Percentiles rank a stretch among this genome's conserved stretches.
These are phyloP conservation scores for Aspergillus ellipticus DNA, from an alignment of 495 filamentous ascomycete species.

Conservation along the genomic window DNA sequence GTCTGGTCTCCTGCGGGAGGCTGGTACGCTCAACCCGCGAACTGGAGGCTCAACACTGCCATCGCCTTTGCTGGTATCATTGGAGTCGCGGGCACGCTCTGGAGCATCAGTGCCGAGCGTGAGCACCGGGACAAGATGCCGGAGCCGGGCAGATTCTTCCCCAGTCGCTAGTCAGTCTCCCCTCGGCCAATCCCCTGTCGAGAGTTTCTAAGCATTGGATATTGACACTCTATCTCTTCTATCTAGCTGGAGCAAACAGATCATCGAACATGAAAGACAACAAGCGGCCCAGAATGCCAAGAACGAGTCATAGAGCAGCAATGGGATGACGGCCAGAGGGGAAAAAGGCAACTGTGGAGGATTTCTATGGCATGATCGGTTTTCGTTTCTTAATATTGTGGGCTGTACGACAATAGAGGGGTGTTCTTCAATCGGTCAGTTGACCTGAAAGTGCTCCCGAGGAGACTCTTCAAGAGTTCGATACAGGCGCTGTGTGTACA, in stretches of 20 bases:
- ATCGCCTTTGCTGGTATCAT: constrained; percentile 68
- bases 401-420: constrained; percentile 47
- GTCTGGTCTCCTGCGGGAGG: constrained; percentile 98
- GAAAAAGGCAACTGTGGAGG: constrained; percentile 17
- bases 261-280: constrained; percentile 77
- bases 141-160: constrained; percentile 82
- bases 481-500: constrained; percentile 49
- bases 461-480: constrained; percentile 44
- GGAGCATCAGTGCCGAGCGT: constrained; percentile 76
- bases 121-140: constrained; percentile 83
- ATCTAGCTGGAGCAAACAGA: constrained; percentile 84
- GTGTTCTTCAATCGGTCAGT: constrained; percentile 45
- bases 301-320: constrained; percentile 46
- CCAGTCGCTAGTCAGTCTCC: constrained; percentile 83
- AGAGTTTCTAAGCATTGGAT: constrained; percentile 2
- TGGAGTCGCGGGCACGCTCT: constrained; percentile 69
- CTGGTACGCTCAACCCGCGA: constrained; percentile 90
- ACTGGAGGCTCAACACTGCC: constrained; percentile 96
- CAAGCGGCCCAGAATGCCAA: constrained; percentile 56
- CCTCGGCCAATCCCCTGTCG: constrained; percentile 4
- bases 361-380: constrained; percentile 25
- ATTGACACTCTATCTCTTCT: constrained; percentile 16
- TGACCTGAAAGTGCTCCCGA: constrained; percentile 41
- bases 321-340: neutral
- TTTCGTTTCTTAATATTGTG: constrained; percentile 37